Evolutionary conservation across 75 land plant species (phyloP).

Genomic region (Chamaecyparis obtusa): DNA sequence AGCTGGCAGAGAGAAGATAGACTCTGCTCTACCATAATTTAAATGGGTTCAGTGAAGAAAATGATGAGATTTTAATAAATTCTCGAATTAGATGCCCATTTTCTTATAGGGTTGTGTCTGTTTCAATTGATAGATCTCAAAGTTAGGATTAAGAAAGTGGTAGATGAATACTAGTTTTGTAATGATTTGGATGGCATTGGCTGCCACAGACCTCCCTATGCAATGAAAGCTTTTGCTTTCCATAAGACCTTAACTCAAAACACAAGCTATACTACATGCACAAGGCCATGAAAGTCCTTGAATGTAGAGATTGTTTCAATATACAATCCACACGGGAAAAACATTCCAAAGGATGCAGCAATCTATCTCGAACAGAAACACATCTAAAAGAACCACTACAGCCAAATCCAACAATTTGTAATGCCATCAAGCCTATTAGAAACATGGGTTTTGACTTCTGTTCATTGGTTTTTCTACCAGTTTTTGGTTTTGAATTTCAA

Average conservation of each 20-base stretch:
- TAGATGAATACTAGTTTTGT: not conserved
- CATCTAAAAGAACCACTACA: no score
- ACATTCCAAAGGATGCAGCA: not conserved
- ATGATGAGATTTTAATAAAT: not conserved
- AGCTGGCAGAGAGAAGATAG: not conserved
- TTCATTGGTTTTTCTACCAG: not conserved
- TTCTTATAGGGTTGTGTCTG: not conserved
- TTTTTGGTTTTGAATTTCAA: not conserved
- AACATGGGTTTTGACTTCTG: no score
- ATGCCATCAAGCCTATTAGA: no score
- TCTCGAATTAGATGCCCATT: not conserved
- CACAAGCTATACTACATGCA: not conserved
- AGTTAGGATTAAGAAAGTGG: not conserved
- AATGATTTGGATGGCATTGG: not conserved
- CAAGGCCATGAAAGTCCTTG: not conserved
- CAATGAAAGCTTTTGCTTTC: not conserved
- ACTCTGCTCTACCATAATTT: not conserved
- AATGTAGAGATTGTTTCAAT: not conserved
- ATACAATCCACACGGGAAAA: not conserved
- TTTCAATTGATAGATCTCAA: not conserved
- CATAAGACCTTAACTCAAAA: not conserved
- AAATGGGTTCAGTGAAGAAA: not conserved
- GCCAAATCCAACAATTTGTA: no score
- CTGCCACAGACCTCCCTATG: not conserved
- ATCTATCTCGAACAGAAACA: not conserved